phyloP scores from a whole-genome alignment of 768 basidiomycete species.

The Zangia roseola region DNA sequence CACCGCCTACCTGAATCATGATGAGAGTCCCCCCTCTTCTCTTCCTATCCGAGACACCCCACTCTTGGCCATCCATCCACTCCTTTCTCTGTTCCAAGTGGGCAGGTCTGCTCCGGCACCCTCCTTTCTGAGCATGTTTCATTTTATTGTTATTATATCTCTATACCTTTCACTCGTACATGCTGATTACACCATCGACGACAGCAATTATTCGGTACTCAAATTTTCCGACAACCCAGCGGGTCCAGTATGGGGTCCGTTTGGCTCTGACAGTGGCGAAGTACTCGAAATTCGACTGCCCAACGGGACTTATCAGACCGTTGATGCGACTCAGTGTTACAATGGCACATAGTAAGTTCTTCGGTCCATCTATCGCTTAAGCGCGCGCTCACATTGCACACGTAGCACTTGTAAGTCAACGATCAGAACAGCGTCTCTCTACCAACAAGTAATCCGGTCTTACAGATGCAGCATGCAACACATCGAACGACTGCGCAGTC shows the following conservation, averaged over 20 bases:
- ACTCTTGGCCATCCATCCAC: conserved; percentile 4
- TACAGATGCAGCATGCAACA: conserved; percentile 23
- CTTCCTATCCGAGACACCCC: background rate
- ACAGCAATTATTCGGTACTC: conserved; percentile 25
- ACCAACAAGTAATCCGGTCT: background rate
- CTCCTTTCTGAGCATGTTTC: conserved; percentile 10
- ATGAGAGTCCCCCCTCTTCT: background rate
- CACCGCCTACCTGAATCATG: background rate
- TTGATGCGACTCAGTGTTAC: conserved; percentile 23
- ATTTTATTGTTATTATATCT: background rate
- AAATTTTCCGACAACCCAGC: conserved; percentile 27
- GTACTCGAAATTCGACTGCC: conserved; percentile 20
- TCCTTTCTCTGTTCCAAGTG: conserved; percentile 3
- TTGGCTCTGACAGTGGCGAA: conserved; percentile 21
- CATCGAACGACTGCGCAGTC: conserved; percentile 24
- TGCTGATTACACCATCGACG: conserved; percentile 29
- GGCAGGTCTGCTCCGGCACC: background rate
- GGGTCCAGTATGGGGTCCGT: conserved; percentile 28
- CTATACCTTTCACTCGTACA: conserved; percentile 5
- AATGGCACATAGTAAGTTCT: conserved; percentile 27
- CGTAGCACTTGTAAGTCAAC: conserved; percentile 24
- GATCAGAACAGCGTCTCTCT: background rate
- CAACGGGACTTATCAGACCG: conserved; percentile 25
- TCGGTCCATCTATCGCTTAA: background rate
- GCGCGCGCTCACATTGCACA: conserved; percentile 6